Evolutionary conservation across 1,284 basidiomycete genomes (phyloP).

Genomic region (Sanghuangporus sanghuang): DNA sequence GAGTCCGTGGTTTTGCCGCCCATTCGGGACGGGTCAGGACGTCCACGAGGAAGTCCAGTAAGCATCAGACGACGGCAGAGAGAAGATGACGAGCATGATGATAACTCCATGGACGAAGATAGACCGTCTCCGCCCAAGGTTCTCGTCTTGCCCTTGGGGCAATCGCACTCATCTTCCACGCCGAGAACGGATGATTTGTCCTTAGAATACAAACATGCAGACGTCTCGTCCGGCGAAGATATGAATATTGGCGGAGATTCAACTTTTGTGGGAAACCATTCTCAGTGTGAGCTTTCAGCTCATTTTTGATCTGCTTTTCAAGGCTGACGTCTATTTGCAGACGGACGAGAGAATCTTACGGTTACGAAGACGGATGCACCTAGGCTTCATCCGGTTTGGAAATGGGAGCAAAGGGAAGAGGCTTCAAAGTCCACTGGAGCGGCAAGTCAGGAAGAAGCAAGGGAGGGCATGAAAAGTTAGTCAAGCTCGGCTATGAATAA

Average conservation of each 20-base stretch:
- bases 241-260: conserved; percentile 2
- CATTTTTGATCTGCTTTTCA: neutral
- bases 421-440: neutral
- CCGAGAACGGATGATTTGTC: conserved; percentile 7
- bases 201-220: neutral
- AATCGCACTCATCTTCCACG: neutral
- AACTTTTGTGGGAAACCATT: neutral
- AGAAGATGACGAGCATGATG: conserved; percentile 1
- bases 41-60: neutral
- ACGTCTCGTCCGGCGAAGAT: neutral
- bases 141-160: neutral
- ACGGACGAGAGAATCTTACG: neutral
- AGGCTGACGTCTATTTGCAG: neutral
- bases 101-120: neutral
- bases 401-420: conserved; percentile 11
- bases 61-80: conserved; percentile 5
- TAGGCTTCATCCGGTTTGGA: conserved; percentile 18
- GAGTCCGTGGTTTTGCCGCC: conserved; percentile 15
- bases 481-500: neutral
- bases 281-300: neutral
- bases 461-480: neutral
- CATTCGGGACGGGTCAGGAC: neutral
- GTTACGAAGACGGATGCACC: neutral
- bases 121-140: conserved; percentile 12
- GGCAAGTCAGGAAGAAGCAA: neutral